phyloP scores from a whole-genome alignment of 768 basidiomycete genomes.

The Auriscalpium orientale region DNA sequence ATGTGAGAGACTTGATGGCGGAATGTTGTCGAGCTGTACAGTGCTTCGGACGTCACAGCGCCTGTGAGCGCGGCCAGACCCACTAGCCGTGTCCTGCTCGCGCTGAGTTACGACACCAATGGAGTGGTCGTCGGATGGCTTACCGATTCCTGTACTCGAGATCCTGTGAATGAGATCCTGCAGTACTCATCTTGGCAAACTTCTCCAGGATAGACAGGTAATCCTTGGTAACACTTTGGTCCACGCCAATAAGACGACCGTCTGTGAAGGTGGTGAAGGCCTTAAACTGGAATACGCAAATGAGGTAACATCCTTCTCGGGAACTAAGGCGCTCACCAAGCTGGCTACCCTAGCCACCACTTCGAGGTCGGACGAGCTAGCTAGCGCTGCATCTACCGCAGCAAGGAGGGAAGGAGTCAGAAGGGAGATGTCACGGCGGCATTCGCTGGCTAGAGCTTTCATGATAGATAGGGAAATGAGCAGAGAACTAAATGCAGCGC shows the following conservation, averaged over 20 bases:
- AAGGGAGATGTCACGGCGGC: constrained; percentile 73
- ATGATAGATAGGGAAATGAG: constrained; percentile 80
- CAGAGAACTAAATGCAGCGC: constrained; percentile 47
- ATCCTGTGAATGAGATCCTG: constrained; percentile 43
- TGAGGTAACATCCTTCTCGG: too few species aligned
- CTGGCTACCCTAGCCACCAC: constrained; percentile 71
- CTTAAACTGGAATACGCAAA: constrained; percentile 54
- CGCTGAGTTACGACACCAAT: not conserved
- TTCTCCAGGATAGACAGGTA: constrained; percentile 62
- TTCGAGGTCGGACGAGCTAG: constrained; percentile 62
- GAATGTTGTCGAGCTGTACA: constrained; percentile 71
- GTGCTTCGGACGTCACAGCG: constrained; percentile 75
- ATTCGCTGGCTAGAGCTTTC: constrained; percentile 78
- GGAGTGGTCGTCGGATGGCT: constrained; percentile 1
- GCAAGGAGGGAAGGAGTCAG: constrained; percentile 63
- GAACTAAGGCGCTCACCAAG: constrained; percentile 43
- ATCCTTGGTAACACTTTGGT: constrained; percentile 56
- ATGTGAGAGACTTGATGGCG: constrained; percentile 62
- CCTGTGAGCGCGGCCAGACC: constrained; percentile 79
- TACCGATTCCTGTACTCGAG: constrained; percentile 72
- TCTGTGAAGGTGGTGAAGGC: constrained; percentile 92
- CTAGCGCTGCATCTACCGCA: constrained; percentile 51
- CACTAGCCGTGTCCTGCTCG: constrained; percentile 67
- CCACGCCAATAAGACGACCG: constrained; percentile 74
- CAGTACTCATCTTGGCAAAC: constrained; percentile 57